A percentile compares a stretch with the other conserved stretches of the same genome.
These are phyloP conservation scores for Exophiala dermatitidis DNA, from an alignment of 2,329 filamentous ascomycete species.

Conservation along the genomic window DNA sequence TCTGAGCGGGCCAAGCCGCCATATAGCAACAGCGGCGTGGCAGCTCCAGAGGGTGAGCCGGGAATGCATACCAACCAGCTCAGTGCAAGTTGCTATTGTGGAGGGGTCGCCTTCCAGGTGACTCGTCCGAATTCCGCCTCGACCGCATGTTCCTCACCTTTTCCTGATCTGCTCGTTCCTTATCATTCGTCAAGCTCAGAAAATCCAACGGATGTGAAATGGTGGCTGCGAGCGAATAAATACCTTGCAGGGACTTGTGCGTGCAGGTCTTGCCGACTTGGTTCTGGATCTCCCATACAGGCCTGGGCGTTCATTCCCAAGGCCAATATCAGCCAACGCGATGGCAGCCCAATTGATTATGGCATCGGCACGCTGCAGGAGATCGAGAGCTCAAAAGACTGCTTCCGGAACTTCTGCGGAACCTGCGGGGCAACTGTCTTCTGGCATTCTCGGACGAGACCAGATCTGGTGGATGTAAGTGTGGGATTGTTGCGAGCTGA, in stretches of 20 bases:
- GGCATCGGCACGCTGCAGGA: slow-evolving; percentile 41
- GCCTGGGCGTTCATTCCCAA: slow-evolving; percentile 60
- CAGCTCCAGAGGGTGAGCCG: neutral
- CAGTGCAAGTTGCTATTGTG: slow-evolving; percentile 32
- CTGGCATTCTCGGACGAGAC: slow-evolving; percentile 50
- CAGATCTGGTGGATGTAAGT: slow-evolving; percentile 57
- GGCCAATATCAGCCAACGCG: slow-evolving; percentile 36
- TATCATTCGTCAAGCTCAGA: slow-evolving; percentile 35
- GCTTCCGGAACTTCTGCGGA: slow-evolving; percentile 55
- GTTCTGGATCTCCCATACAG: slow-evolving; percentile 57
- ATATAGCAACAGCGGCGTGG: neutral
- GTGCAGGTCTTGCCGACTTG: slow-evolving; percentile 56
- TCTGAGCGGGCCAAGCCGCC: neutral
- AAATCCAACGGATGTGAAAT: slow-evolving; percentile 49
- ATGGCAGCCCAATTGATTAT: slow-evolving; percentile 32
- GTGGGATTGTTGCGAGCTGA: slow-evolving; percentile 49
- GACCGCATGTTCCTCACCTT: slow-evolving; percentile 40
- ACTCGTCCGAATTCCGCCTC: slow-evolving; percentile 48
- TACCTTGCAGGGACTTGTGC: slow-evolving; percentile 57
- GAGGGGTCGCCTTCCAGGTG: slow-evolving; percentile 51
- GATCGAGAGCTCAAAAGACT: slow-evolving; percentile 49
- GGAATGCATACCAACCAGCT: slow-evolving; percentile 30
- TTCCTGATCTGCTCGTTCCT: slow-evolving; percentile 49
- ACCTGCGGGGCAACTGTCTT: slow-evolving; percentile 59
- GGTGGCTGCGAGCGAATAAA: slow-evolving; percentile 49